These are phyloP conservation scores for Brettanomyces sp. DNA, from an alignment of 805 yeast species.

Conservation along the genomic window DNA sequence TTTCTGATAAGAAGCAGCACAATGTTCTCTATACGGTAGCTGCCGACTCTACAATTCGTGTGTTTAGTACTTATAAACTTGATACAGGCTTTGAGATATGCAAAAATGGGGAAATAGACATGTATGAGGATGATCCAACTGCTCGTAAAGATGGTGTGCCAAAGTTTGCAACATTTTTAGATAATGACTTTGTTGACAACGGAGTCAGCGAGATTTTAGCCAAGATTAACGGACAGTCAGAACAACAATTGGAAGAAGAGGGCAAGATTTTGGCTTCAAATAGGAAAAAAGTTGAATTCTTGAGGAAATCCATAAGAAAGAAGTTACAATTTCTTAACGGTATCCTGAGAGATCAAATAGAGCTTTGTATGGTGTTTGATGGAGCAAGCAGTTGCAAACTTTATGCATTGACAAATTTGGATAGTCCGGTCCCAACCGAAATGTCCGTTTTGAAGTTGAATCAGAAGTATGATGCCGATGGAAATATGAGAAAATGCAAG, in stretches of 20 bases:
- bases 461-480: conserved; percentile 9
- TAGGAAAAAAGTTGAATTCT: not conserved
- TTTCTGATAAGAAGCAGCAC: conserved; percentile 23
- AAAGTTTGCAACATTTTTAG: conserved; percentile 26
- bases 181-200: conserved; percentile 26
- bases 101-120: conserved; percentile 43
- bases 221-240: not conserved
- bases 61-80: conserved; percentile 61
- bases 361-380: conserved; percentile 36
- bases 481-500: conserved; percentile 8
- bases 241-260: conserved; percentile 1
- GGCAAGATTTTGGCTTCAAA: not conserved
- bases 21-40: conserved; percentile 59
- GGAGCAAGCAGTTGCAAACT: conserved; percentile 32
- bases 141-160: conserved; percentile 7
- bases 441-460: conserved; percentile 32
- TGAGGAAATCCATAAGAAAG: too few relatives aligned
- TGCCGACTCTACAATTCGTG: conserved; percentile 46
- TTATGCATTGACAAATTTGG: conserved; percentile 41
- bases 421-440: conserved; percentile 37
- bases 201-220: conserved; percentile 16
- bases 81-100: conserved; percentile 49
- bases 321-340: conserved; percentile 3
- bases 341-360: conserved; percentile 20
- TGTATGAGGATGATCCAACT: conserved; percentile 12